phyloP scores from a whole-genome alignment of 257 asterid genomes.

The Fraxinus americana region DNA sequence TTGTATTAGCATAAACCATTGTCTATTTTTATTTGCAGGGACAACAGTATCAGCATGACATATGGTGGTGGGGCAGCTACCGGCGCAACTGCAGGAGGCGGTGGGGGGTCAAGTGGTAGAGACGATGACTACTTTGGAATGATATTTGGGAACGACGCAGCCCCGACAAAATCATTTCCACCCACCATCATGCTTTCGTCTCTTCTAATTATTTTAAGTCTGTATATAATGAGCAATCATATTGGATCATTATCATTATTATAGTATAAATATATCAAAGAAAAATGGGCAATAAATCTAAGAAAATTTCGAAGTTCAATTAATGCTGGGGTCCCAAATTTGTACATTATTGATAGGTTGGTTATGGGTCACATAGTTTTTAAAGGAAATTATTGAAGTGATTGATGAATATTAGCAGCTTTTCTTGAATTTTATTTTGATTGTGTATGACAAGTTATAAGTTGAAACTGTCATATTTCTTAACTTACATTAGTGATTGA shows the following conservation, averaged over 20 bases:
- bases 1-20: neutral
- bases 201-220: conserved; percentile 21
- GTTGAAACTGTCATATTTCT: neutral
- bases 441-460: neutral
- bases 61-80: conserved; percentile 41
- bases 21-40: conserved; percentile 28
- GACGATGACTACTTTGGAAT: conserved; percentile 26
- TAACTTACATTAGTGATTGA: neutral
- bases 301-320: conserved; percentile 5
- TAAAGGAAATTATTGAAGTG: neutral
- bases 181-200: conserved; percentile 12
- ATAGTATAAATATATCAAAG: neutral
- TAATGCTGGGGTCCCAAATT: neutral
- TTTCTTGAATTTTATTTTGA: neutral
- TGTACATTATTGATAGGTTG: conserved; percentile 9
- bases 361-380: neutral
- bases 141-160: conserved; percentile 27
- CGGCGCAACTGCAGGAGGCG: conserved; percentile 18
- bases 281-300: neutral
- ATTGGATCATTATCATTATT: conserved; percentile 15
- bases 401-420: neutral
- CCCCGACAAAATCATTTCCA: conserved; percentile 17
- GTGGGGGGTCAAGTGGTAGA: conserved; percentile 21
- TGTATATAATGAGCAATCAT: conserved; percentile 25
- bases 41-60: conserved; percentile 35